Evolutionary conservation across 2,329 filamentous ascomycete genomes (phyloP).

Genomic region (Penicillium crustosum): DNA sequence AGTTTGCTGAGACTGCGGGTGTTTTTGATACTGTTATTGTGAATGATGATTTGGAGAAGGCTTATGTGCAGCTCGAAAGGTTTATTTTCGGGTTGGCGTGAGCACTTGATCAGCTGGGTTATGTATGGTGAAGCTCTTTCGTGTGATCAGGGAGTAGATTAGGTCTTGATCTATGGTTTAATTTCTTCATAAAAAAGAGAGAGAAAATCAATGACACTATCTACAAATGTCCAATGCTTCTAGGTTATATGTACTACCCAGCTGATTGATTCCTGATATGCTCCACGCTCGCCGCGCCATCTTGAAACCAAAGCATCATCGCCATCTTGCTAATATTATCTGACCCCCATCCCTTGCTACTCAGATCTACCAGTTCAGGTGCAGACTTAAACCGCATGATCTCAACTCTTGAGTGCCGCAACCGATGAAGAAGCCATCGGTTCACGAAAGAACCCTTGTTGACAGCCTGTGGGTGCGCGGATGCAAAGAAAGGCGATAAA

Average conservation of each 20-base stretch:
- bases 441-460: neutral
- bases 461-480: neutral
- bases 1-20: no score
- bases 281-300: neutral
- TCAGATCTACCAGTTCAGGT: neutral
- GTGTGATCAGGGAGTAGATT: no score
- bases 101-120: no score
- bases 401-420: neutral
- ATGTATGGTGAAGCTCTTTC: no score
- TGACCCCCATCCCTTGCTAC: neutral
- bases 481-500: neutral
- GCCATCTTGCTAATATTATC: neutral
- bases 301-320: neutral
- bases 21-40: neutral
- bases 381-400: neutral
- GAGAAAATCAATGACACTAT: no score
- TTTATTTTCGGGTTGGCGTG: neutral
- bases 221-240: neutral
- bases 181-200: neutral
- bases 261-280: neutral
- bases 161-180: neutral
- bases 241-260: neutral
- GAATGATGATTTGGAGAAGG: neutral
- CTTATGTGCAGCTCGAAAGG: neutral
- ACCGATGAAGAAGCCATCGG: neutral